Evolutionary conservation across 176 grass and related monocot species (phyloP), one percentile per base, ranked within the genome.

Genomic region (Phoenix dactylifera): DNA sequence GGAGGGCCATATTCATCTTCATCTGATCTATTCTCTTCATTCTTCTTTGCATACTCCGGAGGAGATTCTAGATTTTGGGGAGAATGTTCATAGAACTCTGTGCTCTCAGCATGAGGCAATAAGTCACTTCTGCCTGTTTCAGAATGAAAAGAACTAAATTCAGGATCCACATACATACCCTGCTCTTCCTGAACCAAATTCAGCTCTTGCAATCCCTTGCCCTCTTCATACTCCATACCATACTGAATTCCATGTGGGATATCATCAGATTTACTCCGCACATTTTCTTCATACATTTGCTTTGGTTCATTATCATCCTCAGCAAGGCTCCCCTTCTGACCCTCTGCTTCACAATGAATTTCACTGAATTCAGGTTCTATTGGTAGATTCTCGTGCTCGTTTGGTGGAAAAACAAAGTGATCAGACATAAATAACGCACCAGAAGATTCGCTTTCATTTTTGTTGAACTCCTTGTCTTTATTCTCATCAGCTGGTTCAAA

Each of bases 311-410:
- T 16, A 9, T 77, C 58, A 23, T 49, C 77, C 4, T 91, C 64
- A 50, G 55, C 69, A 29, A 69, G 62, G 3, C 62, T 75, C 14
- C 55, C 70, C 23, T 82, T 81, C n/a, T 64, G 62, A 22, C 60
- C 60, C 26, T 78, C 64, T 26, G 24, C 63, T 30, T 79, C 67
- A 4, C 28, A 26, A 10, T 78, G 55, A 51, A 71, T 81, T 35
- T 82, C 83, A 24, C 65, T 57, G 25, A 71, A 59, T 15, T 26
- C 17, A 1, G 72, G 57, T 3, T 88, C 69, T 50, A 97, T 64
- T 3, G 87, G 92, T 44, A 88, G 87, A 71, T 91, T 88, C 79
- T 97, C 92, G 2, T 97, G 84, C 69, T 97, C 84, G n/a, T 58
- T 88, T 4, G 87, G 84, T 1, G 87, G 87, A 60, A 97, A 97